These are phyloP conservation scores for Zymoseptoria ardabiliae DNA, from an alignment of 2,329 filamentous ascomycete genomes.

Conservation along the genomic window DNA sequence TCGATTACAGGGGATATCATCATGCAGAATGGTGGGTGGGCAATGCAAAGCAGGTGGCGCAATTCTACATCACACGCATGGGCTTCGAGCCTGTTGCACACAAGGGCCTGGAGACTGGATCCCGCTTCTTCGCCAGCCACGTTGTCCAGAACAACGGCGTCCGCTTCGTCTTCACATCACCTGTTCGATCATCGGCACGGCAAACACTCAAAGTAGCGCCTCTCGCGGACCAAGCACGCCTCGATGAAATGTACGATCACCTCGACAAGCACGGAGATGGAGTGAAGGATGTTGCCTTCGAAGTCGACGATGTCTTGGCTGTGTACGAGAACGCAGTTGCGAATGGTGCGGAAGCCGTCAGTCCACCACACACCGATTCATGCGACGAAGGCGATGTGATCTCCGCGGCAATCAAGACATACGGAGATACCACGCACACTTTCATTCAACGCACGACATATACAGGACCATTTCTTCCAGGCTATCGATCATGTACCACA, in stretches of 20 bases:
- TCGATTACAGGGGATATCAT: conserved; percentile 71
- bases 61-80: conserved; percentile 81
- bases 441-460: conserved; percentile 69
- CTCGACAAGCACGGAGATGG: conserved; percentile 84
- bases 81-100: conserved; percentile 80
- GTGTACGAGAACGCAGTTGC: conserved; percentile 69
- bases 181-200: conserved; percentile 49
- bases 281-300: conserved; percentile 91
- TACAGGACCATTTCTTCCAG: conserved; percentile 71
- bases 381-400: conserved; percentile 60
- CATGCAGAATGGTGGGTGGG: conserved; percentile 95
- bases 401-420: conserved; percentile 76
- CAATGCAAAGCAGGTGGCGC: conserved; percentile 90
- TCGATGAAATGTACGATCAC: conserved; percentile 73
- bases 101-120: conserved; percentile 80
- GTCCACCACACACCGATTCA: conserved; percentile 47
- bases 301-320: conserved; percentile 79
- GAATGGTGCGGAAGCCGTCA: conserved; percentile 55
- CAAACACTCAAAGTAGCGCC: conserved; percentile 18
- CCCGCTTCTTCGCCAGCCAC: conserved; percentile 71
- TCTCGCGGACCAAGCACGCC: conserved; percentile 54
- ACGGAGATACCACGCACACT: conserved; percentile 92
- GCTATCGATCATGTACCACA: conserved; percentile 55
- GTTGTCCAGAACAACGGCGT: conserved; percentile 71
- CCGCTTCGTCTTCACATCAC: conserved; percentile 77